Percentiles rank a stretch among this genome's conserved stretches.
Conservation (phyloP, 805 yeast species). For the Saccharomycopsis javanensis region DNA sequence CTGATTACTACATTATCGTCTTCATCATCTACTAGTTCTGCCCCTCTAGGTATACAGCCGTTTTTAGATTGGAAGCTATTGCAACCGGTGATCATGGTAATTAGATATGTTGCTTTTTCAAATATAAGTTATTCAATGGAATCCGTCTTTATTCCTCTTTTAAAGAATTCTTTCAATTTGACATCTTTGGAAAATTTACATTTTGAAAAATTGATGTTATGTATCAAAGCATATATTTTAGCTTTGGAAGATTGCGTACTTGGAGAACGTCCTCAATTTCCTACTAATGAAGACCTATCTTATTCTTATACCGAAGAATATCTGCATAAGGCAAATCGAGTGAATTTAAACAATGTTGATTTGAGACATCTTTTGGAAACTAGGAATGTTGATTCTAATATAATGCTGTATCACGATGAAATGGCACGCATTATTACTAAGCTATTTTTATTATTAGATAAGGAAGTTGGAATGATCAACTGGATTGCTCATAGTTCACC, state of each 20-base stretch:
- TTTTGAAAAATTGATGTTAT: slow-evolving; percentile 63
- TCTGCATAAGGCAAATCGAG: slow-evolving; percentile 18
- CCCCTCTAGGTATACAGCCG: background rate
- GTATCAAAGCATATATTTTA: slow-evolving; percentile 62
- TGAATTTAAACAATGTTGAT: slow-evolving; percentile 10
- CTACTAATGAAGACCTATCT: slow-evolving; percentile 36
- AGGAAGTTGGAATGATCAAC: slow-evolving; percentile 41
- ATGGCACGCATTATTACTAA: slow-evolving; percentile 49
- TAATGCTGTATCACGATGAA: slow-evolving; percentile 49
- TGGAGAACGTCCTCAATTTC: slow-evolving; percentile 63
- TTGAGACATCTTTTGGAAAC: slow-evolving; percentile 10
- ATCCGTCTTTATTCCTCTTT: slow-evolving; percentile 60
- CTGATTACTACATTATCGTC: background rate
- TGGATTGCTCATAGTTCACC: slow-evolving; percentile 19
- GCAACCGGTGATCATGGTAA: slow-evolving; percentile 57
- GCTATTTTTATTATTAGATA: slow-evolving; percentile 51
- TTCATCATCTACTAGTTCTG: background rate
- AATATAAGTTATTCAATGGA: slow-evolving; percentile 75
- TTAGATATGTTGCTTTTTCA: slow-evolving; percentile 71
- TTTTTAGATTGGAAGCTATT: slow-evolving; percentile 43
- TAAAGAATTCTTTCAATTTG: slow-evolving; percentile 50
- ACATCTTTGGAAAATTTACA: slow-evolving; percentile 46
- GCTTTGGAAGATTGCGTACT: slow-evolving; percentile 53
- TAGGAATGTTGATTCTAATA: slow-evolving; percentile 14
- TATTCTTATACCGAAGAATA: background rate